Evolutionary conservation across 345 rosid genomes (phyloP), one percentile per base, ranked within the genome.

Genomic region (Cardiospermum halicacabum): DNA sequence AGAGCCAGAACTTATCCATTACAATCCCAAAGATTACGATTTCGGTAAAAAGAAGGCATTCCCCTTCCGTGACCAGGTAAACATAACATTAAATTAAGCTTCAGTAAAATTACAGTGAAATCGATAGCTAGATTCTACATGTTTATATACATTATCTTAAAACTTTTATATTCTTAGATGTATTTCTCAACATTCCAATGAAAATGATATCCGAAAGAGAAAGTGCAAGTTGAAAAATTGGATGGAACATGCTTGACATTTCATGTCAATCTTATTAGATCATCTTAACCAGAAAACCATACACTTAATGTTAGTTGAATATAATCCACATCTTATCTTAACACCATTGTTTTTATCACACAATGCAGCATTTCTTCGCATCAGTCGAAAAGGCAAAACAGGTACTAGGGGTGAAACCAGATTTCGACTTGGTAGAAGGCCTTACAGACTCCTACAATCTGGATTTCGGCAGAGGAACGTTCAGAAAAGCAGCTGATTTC

Each of bases 21-120:
- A 80, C 74, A 87, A 85, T 74, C 97, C 96, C 51, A 89, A 91
- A 76, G 96, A 91, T 24, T 94, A 87, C 18, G 96, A 94, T 72
- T 89, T 89, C 21, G 99, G 97, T 15, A 91, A 94, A 73, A 94
- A 94, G 91, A 91, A 94, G 76, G 86, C 99, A 10, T 94, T 94
- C 74, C 99, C 97, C 47, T 94, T 91, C 90, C 89, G 99, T 11
- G 97, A 94, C 67, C 95, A 87, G 97, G 99, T 89, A 82, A 74
- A 30, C 51, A 8, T 42, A 28, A 45, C 30, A 34, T 26, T 53
- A 56, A 48, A 22, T 53, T 48, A 26, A 21, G 15, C 21, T 62
- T 47, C 47, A 32, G 22, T 49, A 43, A 21, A 62, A 19, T 18
- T 30, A n/a, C 31, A 18, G 32, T 26, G 43, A 21, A 9, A 47